Conservation (phyloP, 306 rosid species). For the Begonia peltatifolia region DNA sequence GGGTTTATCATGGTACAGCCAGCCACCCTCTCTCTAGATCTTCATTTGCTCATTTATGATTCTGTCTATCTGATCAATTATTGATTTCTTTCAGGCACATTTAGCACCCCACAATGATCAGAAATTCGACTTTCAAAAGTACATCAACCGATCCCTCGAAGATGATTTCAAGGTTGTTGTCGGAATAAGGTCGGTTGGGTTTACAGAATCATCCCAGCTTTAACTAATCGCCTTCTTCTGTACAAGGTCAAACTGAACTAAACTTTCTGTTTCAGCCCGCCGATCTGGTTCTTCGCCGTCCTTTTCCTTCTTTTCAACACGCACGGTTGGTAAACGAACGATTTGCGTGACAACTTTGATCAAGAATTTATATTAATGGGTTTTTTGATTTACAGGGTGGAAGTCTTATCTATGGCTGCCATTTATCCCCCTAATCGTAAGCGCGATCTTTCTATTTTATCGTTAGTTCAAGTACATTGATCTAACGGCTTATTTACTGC, state of each 20-base stretch:
- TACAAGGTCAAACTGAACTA: background rate
- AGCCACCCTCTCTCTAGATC: too few relatives aligned
- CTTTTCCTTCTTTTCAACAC: slow-evolving; percentile 63
- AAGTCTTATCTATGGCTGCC: slow-evolving; percentile 71
- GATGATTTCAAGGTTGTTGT: slow-evolving; percentile 93
- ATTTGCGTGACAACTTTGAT: too few relatives aligned
- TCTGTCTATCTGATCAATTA: too few relatives aligned
- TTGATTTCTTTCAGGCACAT: slow-evolving; percentile 46
- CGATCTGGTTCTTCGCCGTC: slow-evolving; percentile 68
- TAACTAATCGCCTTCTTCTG: background rate
- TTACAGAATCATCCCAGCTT: background rate
- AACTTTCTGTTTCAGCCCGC: slow-evolving; percentile 32
- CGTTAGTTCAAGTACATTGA: too few relatives aligned
- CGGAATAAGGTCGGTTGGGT: slow-evolving; percentile 48
- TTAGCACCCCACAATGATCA: slow-evolving; percentile 71
- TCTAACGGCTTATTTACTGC: too few relatives aligned
- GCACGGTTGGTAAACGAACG: slow-evolving; percentile 29
- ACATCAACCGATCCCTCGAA: slow-evolving; percentile 66
- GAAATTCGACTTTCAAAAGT: slow-evolving; percentile 59
- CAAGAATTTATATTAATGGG: background rate
- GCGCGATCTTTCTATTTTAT: slow-evolving; percentile 5
- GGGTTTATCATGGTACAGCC: slow-evolving; percentile 65
- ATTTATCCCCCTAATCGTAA: slow-evolving; percentile 71
- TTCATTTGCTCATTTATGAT: too few relatives aligned
- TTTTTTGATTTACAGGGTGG: slow-evolving; percentile 42